phyloP scores from a whole-genome alignment of 2,329 filamentous ascomycete species.

The Aspergillus nomiae region DNA sequence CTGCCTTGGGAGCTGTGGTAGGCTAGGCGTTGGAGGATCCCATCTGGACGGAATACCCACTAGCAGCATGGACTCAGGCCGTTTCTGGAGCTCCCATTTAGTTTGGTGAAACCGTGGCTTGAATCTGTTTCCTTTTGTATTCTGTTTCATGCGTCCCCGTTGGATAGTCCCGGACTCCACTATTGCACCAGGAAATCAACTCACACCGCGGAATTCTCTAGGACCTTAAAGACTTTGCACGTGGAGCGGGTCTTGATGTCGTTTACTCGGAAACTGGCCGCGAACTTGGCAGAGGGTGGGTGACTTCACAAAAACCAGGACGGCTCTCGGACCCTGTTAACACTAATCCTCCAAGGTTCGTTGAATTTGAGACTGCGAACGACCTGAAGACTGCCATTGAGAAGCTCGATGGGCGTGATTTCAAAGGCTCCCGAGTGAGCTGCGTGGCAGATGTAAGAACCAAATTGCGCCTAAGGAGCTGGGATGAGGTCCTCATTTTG shows the following conservation, averaged over 20 bases:
- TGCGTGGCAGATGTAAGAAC: constrained; percentile 81
- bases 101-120: constrained; percentile 3
- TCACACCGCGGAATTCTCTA: constrained; percentile 80
- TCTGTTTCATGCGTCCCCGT: constrained; percentile 4
- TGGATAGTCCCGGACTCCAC: constrained; percentile 20
- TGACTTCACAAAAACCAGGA: constrained; percentile 28
- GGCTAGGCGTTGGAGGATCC: constrained; percentile 4
- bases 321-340: constrained; percentile 24
- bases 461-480: constrained; percentile 20
- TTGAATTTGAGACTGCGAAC: constrained; percentile 92
- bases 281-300: constrained; percentile 90
- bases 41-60: constrained; percentile 12
- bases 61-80: constrained; percentile 22
- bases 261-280: constrained; percentile 96
- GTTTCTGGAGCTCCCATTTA: constrained; percentile 3
- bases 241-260: constrained; percentile 93
- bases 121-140: neutral
- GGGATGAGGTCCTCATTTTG: constrained; percentile 29
- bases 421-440: constrained; percentile 83
- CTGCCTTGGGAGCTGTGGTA: constrained; percentile 4
- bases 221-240: constrained; percentile 99
- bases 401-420: constrained; percentile 89
- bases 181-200: constrained; percentile 62
- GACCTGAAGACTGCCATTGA: constrained; percentile 91
- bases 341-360: constrained; percentile 65